Percentiles rank a stretch among this genome's conserved stretches.
Conservation (phyloP, 305 asterid species). For the Solanum hybrid region DNA sequence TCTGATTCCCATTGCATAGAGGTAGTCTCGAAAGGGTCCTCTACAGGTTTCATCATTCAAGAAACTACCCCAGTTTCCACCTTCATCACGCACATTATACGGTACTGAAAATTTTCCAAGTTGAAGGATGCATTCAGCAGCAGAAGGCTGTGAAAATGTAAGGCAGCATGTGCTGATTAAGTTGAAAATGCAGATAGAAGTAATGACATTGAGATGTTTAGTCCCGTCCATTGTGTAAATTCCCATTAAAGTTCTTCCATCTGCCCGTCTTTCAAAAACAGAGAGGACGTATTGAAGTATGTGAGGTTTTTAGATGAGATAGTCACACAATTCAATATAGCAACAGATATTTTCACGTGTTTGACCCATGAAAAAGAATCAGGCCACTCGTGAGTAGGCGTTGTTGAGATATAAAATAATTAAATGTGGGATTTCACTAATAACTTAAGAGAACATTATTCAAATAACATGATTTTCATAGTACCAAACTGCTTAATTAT, state of each 20-base stretch:
- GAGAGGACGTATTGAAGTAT: neutral
- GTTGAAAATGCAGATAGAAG: neutral
- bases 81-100: neutral
- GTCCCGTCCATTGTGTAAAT: neutral
- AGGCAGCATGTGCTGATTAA: neutral
- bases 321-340: neutral
- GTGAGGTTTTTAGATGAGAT: neutral
- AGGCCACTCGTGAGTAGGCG: neutral
- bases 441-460: neutral
- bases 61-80: slow-evolving; percentile 44
- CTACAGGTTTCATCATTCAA: slow-evolving; percentile 20
- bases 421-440: neutral
- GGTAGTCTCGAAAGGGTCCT: slow-evolving; percentile 20
- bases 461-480: neutral
- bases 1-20: slow-evolving; percentile 31
- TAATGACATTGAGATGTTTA: neutral
- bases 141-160: neutral
- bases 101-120: neutral
- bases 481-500: neutral
- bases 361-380: neutral
- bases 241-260: neutral
- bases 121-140: neutral
- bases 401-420: neutral
- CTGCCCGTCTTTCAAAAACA: neutral
- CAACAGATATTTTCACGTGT: neutral